A percentile compares a stretch with the other conserved stretches of the same genome.
Evolutionary conservation across 2,329 filamentous ascomycete species (phyloP).

Genomic region (Cladophialophora chaetospira): DNA sequence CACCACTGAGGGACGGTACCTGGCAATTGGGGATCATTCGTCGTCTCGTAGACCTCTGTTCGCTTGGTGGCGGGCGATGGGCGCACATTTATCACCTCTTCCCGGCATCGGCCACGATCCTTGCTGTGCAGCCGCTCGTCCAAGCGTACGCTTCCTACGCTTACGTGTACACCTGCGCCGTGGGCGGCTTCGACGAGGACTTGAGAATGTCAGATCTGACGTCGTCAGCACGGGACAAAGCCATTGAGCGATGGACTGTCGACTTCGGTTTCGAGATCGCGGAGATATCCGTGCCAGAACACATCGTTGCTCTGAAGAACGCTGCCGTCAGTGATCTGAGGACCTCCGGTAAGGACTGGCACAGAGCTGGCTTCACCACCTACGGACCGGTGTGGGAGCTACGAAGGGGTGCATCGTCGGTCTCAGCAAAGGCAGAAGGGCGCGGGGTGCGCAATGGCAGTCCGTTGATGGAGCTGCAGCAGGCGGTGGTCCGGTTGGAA

Average conservation of each 20-base stretch:
- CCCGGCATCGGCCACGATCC: constrained; percentile 10
- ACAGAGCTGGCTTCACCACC: background rate
- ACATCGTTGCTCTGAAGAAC: constrained; percentile 6
- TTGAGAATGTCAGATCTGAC: constrained; percentile 7
- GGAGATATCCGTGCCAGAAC: constrained; percentile 9
- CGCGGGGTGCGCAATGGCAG: background rate
- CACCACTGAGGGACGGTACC: background rate
- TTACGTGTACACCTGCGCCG: constrained; percentile 16
- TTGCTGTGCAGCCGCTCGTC: constrained; percentile 9
- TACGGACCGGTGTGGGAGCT: constrained; percentile 12
- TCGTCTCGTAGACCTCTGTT: constrained; percentile 11
- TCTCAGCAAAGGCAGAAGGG: background rate
- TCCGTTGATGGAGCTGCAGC: background rate
- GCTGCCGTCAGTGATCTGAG: constrained; percentile 11
- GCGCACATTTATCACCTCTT: constrained; percentile 18
- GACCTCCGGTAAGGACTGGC: background rate
- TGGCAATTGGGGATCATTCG: constrained; percentile 4
- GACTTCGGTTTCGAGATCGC: constrained; percentile 16
- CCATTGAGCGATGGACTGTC: background rate
- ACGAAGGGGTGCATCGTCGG: background rate
- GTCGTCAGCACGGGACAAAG: constrained; percentile 4
- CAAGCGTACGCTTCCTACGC: constrained; percentile 16
- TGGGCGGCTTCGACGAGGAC: background rate
- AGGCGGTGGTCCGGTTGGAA: constrained; percentile 12
- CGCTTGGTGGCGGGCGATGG: constrained; percentile 17